Evolutionary conservation across 768 basidiomycete species (phyloP), one percentile per base, ranked within the genome.

Genomic region (Lepiota subincarnata): DNA sequence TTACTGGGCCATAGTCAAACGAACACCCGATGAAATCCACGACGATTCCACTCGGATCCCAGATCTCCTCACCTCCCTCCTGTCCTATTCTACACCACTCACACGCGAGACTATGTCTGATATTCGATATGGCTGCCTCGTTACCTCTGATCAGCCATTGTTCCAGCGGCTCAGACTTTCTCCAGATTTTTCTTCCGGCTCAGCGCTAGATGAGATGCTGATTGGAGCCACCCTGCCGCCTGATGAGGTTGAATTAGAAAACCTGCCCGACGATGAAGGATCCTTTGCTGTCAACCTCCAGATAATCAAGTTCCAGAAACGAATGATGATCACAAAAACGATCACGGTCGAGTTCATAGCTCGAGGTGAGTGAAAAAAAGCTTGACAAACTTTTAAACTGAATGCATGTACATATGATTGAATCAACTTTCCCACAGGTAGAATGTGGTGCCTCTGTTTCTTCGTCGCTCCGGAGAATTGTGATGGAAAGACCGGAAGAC

Each of bases 1-100:
- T 2, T 89, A 89, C 62, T 89, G 88, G 88, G 82, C 81, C 0
- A 80, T 89, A 57, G 68, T 89, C 19, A 86, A 85, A 52, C 77
- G 76, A 2, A 74, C 75, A 0, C 62, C 72, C 5, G 74, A 77
- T 31, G 63, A 64, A 10, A 56, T 62, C n/a, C 58, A 59, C 1
- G 65, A 71, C 19, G 67, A 68, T 14, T 62, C 52, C 11, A 49
- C 59, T 2, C 60, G 64, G 16, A 62, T 68, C 10, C 70, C 71
- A 1, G 76, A 78, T 56, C 64, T 87, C 3, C 65, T 81, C 16
- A 75, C 77, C 8, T 62, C 69, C 0, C 67, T 89, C 18, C 69
- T 89, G 42, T 72, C 73, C 4, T 73, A 80, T 46, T 79, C 86
- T 0, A 70, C 74, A 0, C 78, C 78, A 0, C 61, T 79, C 7